These are phyloP conservation scores for Saturnispora hagleri DNA, from an alignment of 805 yeast species.

Conservation along the genomic window DNA sequence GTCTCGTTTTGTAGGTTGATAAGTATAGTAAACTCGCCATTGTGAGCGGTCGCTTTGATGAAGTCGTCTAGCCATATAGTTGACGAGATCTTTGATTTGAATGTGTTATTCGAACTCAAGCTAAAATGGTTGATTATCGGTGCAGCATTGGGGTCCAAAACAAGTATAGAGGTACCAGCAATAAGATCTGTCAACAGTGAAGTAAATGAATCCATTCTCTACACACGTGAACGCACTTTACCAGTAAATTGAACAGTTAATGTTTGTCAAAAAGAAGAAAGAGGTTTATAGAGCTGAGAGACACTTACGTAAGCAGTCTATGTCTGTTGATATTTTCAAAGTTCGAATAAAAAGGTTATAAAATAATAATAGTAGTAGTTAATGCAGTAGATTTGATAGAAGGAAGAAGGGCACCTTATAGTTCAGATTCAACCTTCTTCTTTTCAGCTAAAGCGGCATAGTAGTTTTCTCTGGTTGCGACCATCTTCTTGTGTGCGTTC, in stretches of 20 bases:
- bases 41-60: neutral
- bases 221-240: neutral
- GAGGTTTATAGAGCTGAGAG: neutral
- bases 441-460: constrained; percentile 70
- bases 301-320: neutral
- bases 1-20: neutral
- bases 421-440: constrained; percentile 51
- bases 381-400: neutral
- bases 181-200: neutral
- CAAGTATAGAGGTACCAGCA: constrained; percentile 5
- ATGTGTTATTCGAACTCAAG: neutral
- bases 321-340: neutral
- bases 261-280: neutral
- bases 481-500: constrained; percentile 68
- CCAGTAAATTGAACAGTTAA: too few species aligned
- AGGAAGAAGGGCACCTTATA: neutral
- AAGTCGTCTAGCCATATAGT: neutral
- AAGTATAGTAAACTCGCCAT: neutral
- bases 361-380: neutral
- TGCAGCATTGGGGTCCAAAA: constrained; percentile 16
- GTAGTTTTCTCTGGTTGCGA: constrained; percentile 73
- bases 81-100: neutral
- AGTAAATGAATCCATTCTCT: neutral
- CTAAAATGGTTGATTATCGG: neutral
- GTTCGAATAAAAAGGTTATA: neutral